phyloP scores from a whole-genome alignment of 495 filamentous ascomycete genomes.

The Aspergillus ellipticus region DNA sequence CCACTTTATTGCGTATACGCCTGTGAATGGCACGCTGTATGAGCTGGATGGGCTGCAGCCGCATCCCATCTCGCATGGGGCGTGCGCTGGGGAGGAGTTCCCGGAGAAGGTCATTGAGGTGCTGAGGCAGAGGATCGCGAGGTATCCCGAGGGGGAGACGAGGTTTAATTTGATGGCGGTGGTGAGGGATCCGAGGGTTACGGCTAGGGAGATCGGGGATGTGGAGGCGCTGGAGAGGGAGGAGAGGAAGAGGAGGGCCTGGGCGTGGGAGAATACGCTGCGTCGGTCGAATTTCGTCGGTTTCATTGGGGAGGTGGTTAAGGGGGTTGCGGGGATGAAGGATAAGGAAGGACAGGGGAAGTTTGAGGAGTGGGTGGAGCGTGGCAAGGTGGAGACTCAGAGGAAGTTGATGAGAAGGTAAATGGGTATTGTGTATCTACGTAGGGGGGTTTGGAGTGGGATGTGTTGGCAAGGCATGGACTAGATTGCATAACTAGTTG shows the following conservation, averaged over 20 bases:
- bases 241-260: slow-evolving; percentile 77
- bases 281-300: slow-evolving; percentile 93
- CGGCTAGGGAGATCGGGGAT: slow-evolving; percentile 81
- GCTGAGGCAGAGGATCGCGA: slow-evolving; percentile 73
- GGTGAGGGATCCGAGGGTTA: slow-evolving; percentile 71
- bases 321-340: slow-evolving; percentile 74
- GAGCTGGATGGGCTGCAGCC: slow-evolving; percentile 95
- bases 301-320: slow-evolving; percentile 86
- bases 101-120: slow-evolving; percentile 82
- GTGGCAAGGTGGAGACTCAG: slow-evolving; percentile 66
- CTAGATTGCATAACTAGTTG: neutral
- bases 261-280: slow-evolving; percentile 96
- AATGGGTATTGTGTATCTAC: no score
- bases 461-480: no score
- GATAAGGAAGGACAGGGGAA: slow-evolving; percentile 57
- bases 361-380: slow-evolving; percentile 77
- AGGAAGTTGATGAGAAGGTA: slow-evolving; percentile 54
- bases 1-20: slow-evolving; percentile 96
- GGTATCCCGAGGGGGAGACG: slow-evolving; percentile 86
- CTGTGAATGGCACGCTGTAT: slow-evolving; percentile 74
- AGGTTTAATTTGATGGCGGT: slow-evolving; percentile 95
- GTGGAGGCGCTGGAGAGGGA: slow-evolving; percentile 70
- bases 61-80: slow-evolving; percentile 82
- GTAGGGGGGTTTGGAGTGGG: no score
- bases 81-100: slow-evolving; percentile 65